Percentiles rank a stretch among this genome's conserved stretches.
These are phyloP conservation scores for Paxillus rubicundulus DNA, from an alignment of 768 basidiomycete species.

Conservation along the genomic window DNA sequence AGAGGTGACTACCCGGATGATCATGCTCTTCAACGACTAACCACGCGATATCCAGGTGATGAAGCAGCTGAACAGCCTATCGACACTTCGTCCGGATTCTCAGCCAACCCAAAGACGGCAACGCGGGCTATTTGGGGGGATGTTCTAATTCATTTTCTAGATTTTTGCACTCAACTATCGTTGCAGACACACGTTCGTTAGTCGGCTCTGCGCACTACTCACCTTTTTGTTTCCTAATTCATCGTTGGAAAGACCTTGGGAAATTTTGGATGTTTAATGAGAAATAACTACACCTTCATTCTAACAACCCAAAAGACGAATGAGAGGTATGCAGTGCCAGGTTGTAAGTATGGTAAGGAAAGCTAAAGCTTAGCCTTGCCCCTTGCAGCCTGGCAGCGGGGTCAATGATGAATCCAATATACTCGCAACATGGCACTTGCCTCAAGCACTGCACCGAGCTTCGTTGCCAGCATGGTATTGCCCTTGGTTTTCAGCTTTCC, in stretches of 20 bases:
- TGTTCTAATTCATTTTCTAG: conserved; percentile 47
- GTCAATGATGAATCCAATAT: neutral
- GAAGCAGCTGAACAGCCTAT: conserved; percentile 91
- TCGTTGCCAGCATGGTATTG: conserved; percentile 93
- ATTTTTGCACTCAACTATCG: neutral
- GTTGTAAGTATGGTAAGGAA: neutral
- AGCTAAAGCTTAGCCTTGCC: conserved; percentile 43
- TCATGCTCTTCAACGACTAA: conserved; percentile 1
- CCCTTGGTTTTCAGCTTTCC: conserved; percentile 91
- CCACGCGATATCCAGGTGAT: conserved; percentile 61
- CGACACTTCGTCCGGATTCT: conserved; percentile 81
- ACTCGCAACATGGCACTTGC: conserved; percentile 35
- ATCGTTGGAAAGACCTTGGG: neutral
- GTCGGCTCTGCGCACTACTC: neutral
- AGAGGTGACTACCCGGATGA: conserved; percentile 51
- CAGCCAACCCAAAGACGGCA: conserved; percentile 71
- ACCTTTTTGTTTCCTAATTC: neutral
- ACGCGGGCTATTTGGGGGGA: conserved; percentile 74
- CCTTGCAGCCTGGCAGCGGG: conserved; percentile 27
- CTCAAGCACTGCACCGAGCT: conserved; percentile 81
- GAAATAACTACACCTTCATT: conserved; percentile 16
- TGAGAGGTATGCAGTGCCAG: neutral
- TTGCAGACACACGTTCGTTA: conserved; percentile 10
- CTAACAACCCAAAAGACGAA: neutral
- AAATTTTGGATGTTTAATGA: conserved; percentile 15